Evolutionary conservation across 441 rosid genomes (phyloP).

Genomic region (Kokia cookei): DNA sequence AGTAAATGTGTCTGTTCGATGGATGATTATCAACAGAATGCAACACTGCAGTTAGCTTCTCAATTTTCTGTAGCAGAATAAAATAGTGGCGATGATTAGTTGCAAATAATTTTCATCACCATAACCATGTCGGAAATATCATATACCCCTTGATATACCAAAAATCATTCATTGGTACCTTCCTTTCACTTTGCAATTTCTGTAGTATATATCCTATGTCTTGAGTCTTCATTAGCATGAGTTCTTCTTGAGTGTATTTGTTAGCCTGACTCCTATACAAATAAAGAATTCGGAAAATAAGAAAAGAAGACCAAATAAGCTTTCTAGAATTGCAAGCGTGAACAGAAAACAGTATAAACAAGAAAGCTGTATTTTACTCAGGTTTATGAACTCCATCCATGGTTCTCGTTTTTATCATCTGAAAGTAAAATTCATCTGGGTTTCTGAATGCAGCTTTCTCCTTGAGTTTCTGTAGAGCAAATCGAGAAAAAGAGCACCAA

Average conservation of each 20-base stretch:
- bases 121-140: background rate
- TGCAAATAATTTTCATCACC: background rate
- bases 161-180: conserved; percentile 24
- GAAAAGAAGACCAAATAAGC: background rate
- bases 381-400: conserved; percentile 52
- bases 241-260: conserved; percentile 71
- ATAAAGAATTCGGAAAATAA: background rate
- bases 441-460: conserved; percentile 85
- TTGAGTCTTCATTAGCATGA: conserved; percentile 85
- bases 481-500: background rate
- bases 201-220: conserved; percentile 80
- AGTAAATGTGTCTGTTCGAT: conserved; percentile 53
- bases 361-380: conserved; percentile 36
- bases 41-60: conserved; percentile 57
- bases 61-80: conserved; percentile 62
- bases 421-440: conserved; percentile 82
- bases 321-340: background rate
- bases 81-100: background rate
- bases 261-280: conserved; percentile 51
- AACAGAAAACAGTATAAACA: background rate
- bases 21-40: conserved; percentile 59
- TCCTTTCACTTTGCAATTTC: conserved; percentile 78
- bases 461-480: conserved; percentile 53
- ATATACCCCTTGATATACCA: background rate
- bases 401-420: conserved; percentile 67